Evolutionary conservation across 495 filamentous ascomycete species (phyloP).

Genomic region (Trichoderma asperelloides): DNA sequence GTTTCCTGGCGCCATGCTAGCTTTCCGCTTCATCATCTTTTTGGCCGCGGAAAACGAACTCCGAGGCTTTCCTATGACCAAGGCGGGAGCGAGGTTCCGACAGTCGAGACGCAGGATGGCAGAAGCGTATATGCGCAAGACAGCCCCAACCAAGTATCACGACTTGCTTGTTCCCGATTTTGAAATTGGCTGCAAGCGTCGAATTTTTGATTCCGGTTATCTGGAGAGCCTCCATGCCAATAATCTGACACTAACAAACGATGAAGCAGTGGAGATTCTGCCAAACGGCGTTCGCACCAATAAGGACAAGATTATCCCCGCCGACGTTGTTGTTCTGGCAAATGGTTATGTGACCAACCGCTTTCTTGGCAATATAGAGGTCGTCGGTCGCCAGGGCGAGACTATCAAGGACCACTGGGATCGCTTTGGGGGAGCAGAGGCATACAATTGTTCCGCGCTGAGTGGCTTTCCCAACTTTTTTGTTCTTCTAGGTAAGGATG

Average conservation of each 20-base stretch:
- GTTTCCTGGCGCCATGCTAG: slow-evolving; percentile 21
- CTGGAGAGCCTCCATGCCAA: slow-evolving; percentile 31
- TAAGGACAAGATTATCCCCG: slow-evolving; percentile 19
- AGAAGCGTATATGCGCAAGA: slow-evolving; percentile 28
- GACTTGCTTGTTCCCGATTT: slow-evolving; percentile 57
- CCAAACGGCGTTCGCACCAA: slow-evolving; percentile 26
- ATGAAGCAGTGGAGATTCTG: slow-evolving; percentile 26
- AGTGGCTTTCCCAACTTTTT: slow-evolving; percentile 37
- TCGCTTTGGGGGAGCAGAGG: slow-evolving; percentile 26
- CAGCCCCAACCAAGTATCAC: slow-evolving; percentile 51
- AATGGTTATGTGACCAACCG: slow-evolving; percentile 30
- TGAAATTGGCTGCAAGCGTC: slow-evolving; percentile 54
- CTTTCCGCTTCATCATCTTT: slow-evolving; percentile 23
- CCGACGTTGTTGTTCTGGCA: slow-evolving; percentile 33
- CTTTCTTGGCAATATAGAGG: slow-evolving; percentile 24
- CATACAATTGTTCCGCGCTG: slow-evolving; percentile 29
- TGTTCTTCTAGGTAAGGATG: slow-evolving; percentile 20
- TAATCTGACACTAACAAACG: slow-evolving; percentile 27
- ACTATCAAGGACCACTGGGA: slow-evolving; percentile 29
- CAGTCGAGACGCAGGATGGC: slow-evolving; percentile 10
- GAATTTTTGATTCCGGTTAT: slow-evolving; percentile 50
- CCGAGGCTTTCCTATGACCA: slow-evolving; percentile 19
- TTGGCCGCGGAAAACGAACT: slow-evolving; percentile 19
- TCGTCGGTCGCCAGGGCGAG: slow-evolving; percentile 25
- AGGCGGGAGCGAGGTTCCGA: slow-evolving; percentile 13